phyloP scores from a whole-genome alignment of 1,284 basidiomycete species.

The Coriolopsis trogii region DNA sequence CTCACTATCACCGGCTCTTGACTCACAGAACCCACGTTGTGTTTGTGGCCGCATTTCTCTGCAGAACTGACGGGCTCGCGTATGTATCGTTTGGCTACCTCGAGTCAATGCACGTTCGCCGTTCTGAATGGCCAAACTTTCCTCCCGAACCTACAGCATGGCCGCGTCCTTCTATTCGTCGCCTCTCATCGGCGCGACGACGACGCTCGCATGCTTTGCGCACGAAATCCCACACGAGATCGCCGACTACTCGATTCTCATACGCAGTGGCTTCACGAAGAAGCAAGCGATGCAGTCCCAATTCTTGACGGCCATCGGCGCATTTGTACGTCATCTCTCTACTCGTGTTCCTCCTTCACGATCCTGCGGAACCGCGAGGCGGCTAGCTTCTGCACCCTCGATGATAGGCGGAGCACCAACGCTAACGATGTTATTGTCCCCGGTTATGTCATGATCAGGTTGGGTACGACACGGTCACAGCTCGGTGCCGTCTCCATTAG shows the following conservation, averaged over 20 bases:
- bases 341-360: slow-evolving; percentile 1
- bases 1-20: too few relatives aligned
- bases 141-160: slow-evolving; percentile 56
- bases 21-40: too few relatives aligned
- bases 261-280: slow-evolving; percentile 89
- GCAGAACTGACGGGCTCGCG: slow-evolving; percentile 83
- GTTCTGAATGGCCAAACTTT: slow-evolving; percentile 8
- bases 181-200: slow-evolving; percentile 87
- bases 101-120: slow-evolving; percentile 23
- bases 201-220: slow-evolving; percentile 88
- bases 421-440: slow-evolving; percentile 7
- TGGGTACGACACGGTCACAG: slow-evolving; percentile 22
- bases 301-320: slow-evolving; percentile 86
- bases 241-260: slow-evolving; percentile 88
- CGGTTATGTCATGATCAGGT: slow-evolving; percentile 25
- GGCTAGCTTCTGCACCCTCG: neutral
- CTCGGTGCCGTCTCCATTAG: neutral
- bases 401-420: neutral
- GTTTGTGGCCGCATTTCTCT: slow-evolving; percentile 15
- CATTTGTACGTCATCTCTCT: slow-evolving; percentile 66
- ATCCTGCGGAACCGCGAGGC: neutral
- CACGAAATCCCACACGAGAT: slow-evolving; percentile 94
- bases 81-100: slow-evolving; percentile 42
- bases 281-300: slow-evolving; percentile 89
- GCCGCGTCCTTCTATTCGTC: slow-evolving; percentile 90